A percentile compares a stretch with the other conserved stretches of the same genome.
These are phyloP conservation scores for Aspergillus hancockii DNA, from an alignment of 495 filamentous ascomycete genomes.

Conservation along the genomic window DNA sequence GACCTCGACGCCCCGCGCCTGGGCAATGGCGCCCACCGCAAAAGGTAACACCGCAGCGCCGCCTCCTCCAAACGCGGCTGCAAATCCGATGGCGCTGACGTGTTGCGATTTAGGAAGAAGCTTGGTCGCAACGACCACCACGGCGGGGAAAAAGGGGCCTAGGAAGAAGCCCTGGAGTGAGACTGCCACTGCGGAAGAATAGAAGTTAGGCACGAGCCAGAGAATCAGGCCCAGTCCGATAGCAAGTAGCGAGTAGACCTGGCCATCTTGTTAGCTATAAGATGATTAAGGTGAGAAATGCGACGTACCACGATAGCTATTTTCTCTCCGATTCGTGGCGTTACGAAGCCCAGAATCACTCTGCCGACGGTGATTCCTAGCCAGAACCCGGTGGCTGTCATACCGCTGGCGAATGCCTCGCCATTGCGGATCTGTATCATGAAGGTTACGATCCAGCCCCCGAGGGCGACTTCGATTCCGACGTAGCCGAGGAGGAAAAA, in stretches of 20 bases:
- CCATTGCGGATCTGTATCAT: conserved; percentile 62
- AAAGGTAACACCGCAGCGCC: conserved; percentile 84
- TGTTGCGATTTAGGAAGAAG: conserved; percentile 70
- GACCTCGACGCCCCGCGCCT: conserved; percentile 75
- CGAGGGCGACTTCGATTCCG: conserved; percentile 81
- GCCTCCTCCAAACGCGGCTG: conserved; percentile 70
- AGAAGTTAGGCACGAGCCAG: conserved; percentile 63
- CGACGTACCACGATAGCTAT: conserved; percentile 51
- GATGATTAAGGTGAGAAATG: not conserved
- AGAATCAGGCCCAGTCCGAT: conserved; percentile 55
- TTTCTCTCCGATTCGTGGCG: conserved; percentile 61
- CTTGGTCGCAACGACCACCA: conserved; percentile 69
- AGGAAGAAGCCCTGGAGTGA: conserved; percentile 66
- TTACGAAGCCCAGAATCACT: conserved; percentile 63
- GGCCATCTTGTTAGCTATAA: not conserved
- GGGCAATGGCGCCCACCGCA: conserved; percentile 79
- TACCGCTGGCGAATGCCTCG: conserved; percentile 55
- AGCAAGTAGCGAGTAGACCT: conserved; percentile 17
- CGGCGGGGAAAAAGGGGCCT: conserved; percentile 63
- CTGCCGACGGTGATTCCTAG: conserved; percentile 63
- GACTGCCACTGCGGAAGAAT: conserved; percentile 61
- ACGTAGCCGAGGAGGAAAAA: conserved; percentile 80
- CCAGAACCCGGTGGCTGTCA: conserved; percentile 69
- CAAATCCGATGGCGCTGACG: conserved; percentile 73
- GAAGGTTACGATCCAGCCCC: conserved; percentile 69